Base-by-base conservation (phyloP, 495 filamentous ascomycete species). In the Lindgomyces ingoldianus region DNA sequence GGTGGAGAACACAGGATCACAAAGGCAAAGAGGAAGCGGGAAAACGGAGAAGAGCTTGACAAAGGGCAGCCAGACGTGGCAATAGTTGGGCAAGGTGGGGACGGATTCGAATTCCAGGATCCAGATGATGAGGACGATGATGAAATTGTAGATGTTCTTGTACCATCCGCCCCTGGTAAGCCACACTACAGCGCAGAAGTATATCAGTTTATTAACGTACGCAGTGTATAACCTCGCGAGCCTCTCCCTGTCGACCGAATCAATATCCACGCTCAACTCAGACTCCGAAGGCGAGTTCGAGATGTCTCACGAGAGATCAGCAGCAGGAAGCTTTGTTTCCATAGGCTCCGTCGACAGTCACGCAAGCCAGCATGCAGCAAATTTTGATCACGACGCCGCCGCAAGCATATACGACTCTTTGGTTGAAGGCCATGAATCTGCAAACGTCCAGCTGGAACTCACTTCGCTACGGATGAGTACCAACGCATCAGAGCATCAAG, bases 381-480 rank as follows among this genome's bases (percentile, higher is more conserved):
- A 85, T 69, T 98, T 97, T 83, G 90, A 96, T 69, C 81, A 88
- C 45, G 94, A 98, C 59, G 94, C 95, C 11, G 86, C 91, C 1
- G 80, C 84, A 68, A 94, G 90, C 64, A 82, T 98, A 26, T 83
- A 93, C 47, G 91, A 96, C 69, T 87, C 91, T 44, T 80, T 99
- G 39, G 85, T 85, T 57, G 83, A 87, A 47, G 81, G 81, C 14
- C 86, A 88, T 52, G 84, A 90, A 42, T 85, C 91, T n/a, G 90
- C 94, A 71, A 88, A 89, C 11, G 91, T 94, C 9, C 88, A 90
- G 68, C 81, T 98, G 11, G 94, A 99, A 73, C 87, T 99, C 44
- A 94, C 89, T 77, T 88, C 89, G 68, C 82, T 96, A 36, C 86
- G 93, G 4, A 89, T 99, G 77, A 88, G 85, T 22, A 89, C 87